Conservation (phyloP, 2,329 filamentous ascomycete species). For the Xylariales sp. region DNA sequence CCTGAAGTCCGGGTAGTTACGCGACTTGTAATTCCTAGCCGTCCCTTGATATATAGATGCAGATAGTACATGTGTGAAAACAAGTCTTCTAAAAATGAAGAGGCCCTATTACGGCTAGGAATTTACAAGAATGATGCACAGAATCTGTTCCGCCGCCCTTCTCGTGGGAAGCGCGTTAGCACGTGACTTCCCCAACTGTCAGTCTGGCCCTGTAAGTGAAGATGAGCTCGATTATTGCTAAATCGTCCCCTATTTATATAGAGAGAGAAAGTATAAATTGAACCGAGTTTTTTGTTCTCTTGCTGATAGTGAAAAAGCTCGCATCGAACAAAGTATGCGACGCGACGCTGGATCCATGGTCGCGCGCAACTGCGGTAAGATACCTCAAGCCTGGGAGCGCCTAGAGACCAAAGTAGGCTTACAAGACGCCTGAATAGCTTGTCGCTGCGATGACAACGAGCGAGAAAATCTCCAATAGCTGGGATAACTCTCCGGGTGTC, state of each 20-base stretch:
- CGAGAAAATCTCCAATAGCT: constrained; percentile 64
- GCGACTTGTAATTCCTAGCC: not conserved
- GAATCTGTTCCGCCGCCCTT: constrained; percentile 24
- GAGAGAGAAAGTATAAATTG: not conserved
- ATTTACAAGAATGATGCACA: constrained; percentile 22
- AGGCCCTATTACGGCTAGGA: not conserved
- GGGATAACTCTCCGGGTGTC: constrained; percentile 57
- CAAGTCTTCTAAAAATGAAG: not conserved
- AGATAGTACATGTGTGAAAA: not conserved
- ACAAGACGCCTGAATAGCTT: constrained; percentile 55
- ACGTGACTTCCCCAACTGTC: constrained; percentile 47
- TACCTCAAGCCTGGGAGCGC: not conserved
- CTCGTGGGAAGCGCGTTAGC: constrained; percentile 36
- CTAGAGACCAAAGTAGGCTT: not conserved
- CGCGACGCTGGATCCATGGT: constrained; percentile 45
- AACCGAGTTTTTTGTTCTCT: not conserved
- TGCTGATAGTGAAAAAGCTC: constrained; percentile 38
- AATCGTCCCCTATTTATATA: too few relatives aligned
- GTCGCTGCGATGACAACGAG: constrained; percentile 62
- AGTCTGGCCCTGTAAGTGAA: constrained; percentile 44
- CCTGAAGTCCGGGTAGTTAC: not conserved
- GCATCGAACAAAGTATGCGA: constrained; percentile 48
- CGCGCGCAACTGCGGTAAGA: constrained; percentile 46
- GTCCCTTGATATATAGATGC: constrained; percentile 8
- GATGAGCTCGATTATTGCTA: too few relatives aligned